These are phyloP conservation scores for Paramarasmius palmivorus DNA, from an alignment of 1,284 basidiomycete species.

Conservation along the genomic window DNA sequence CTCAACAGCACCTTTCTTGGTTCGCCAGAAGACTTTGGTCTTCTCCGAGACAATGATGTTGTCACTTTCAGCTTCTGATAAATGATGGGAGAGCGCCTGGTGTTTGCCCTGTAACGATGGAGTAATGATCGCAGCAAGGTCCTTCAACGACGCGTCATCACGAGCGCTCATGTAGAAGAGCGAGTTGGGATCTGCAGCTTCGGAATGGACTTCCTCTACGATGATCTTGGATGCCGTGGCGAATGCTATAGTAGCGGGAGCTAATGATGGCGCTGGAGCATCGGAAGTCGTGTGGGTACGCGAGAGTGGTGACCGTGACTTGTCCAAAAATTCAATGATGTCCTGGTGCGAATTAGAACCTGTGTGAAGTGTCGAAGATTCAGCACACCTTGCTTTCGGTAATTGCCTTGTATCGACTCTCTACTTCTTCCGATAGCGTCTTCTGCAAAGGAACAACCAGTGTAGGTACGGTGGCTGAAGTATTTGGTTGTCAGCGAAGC, in stretches of 20 bases:
- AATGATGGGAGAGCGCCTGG: constrained; percentile 53
- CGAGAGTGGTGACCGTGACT: constrained; percentile 68
- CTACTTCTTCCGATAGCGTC: constrained; percentile 69
- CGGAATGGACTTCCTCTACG: constrained; percentile 65
- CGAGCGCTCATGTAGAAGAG: constrained; percentile 54
- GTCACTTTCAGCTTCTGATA: constrained; percentile 49
- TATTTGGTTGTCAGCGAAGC: background rate
- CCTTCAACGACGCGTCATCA: constrained; percentile 43
- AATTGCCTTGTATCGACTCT: constrained; percentile 80
- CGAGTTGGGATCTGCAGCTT: constrained; percentile 51
- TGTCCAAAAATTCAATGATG: constrained; percentile 82
- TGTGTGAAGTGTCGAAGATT: background rate
- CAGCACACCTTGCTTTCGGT: constrained; percentile 69
- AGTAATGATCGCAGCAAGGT: constrained; percentile 37
- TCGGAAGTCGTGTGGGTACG: constrained; percentile 67
- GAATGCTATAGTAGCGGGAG: constrained; percentile 81
- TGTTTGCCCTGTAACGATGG: constrained; percentile 52
- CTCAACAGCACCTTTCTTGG: constrained; percentile 49
- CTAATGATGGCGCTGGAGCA: constrained; percentile 75
- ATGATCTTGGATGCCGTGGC: constrained; percentile 56
- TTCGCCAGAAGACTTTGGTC: constrained; percentile 57
- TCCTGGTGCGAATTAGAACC: constrained; percentile 41
- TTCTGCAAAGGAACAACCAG: constrained; percentile 80
- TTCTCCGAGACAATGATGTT: constrained; percentile 58
- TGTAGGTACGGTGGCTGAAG: constrained; percentile 79